A percentile compares a stretch with the other conserved stretches of the same genome.
These are phyloP conservation scores for Rubroboletus pulcherrimus DNA, from an alignment of 768 basidiomycete species.

Conservation along the genomic window DNA sequence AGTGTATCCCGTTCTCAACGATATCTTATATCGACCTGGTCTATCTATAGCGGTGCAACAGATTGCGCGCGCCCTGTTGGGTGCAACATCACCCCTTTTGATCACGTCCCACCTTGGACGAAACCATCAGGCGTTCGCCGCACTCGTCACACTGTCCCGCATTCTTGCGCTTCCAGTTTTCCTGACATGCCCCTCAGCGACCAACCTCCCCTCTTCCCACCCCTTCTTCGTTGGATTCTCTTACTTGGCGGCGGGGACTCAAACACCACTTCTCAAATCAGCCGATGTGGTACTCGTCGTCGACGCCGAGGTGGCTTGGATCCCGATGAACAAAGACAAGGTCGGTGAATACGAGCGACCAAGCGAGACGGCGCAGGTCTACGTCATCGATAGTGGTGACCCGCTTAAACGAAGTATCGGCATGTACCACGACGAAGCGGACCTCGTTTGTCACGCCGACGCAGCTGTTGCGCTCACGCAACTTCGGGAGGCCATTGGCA, in stretches of 20 bases:
- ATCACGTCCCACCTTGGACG: conserved; percentile 63
- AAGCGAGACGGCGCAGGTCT: conserved; percentile 42
- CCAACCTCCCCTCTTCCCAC: conserved; percentile 56
- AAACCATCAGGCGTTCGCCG: conserved; percentile 42
- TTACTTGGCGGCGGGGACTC: conserved; percentile 43
- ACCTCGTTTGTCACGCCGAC: conserved; percentile 57
- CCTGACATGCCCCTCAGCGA: conserved; percentile 44
- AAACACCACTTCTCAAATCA: conserved; percentile 43
- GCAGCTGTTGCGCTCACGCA: conserved; percentile 48
- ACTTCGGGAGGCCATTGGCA: conserved; percentile 31
- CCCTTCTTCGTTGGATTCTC: conserved; percentile 51
- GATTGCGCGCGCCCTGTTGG: conserved; percentile 48
- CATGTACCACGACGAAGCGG: conserved; percentile 50
- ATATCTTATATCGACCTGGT: neutral
- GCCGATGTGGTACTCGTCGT: conserved; percentile 64
- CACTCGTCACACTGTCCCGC: conserved; percentile 47
- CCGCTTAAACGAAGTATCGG: conserved; percentile 51
- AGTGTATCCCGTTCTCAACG: conserved; percentile 1
- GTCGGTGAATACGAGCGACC: conserved; percentile 35
- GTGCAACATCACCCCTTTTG: conserved; percentile 55
- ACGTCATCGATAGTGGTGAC: conserved; percentile 60
- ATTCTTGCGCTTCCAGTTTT: conserved; percentile 54
- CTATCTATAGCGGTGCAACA: conserved; percentile 26
- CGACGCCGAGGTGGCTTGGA: conserved; percentile 68
- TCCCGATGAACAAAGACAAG: conserved; percentile 42